phyloP scores from a whole-genome alignment of 2,329 filamentous ascomycete species.

The Alternaria novae-zelandiae region DNA sequence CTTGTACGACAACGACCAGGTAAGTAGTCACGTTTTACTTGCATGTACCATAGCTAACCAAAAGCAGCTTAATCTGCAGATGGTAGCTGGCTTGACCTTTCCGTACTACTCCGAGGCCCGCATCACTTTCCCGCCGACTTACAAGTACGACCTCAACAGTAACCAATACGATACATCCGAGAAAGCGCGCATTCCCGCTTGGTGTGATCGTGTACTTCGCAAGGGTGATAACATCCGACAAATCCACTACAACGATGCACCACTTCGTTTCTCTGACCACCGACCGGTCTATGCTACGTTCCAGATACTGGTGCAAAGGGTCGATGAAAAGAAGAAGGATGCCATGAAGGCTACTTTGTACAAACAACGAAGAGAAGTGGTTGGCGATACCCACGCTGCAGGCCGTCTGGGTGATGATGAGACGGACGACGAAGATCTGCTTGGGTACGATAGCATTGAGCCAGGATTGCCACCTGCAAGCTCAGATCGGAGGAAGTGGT shows the following conservation, averaged over 20 bases:
- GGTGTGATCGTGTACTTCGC: conserved; percentile 92
- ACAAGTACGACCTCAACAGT: conserved; percentile 90
- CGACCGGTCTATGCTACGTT: conserved; percentile 94
- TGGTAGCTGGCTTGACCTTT: conserved; percentile 90
- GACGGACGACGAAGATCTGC: conserved; percentile 77
- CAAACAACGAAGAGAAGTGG: conserved; percentile 66
- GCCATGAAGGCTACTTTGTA: conserved; percentile 78
- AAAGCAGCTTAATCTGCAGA: conserved; percentile 83
- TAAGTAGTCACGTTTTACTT: conserved; percentile 39
- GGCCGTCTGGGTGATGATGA: conserved; percentile 60
- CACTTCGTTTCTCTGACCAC: conserved; percentile 90
- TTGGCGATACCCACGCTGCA: conserved; percentile 68
- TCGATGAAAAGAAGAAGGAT: conserved; percentile 78
- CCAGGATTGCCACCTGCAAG: conserved; percentile 72
- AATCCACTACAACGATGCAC: conserved; percentile 79
- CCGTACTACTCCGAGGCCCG: conserved; percentile 88
- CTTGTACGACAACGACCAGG: conserved; percentile 91
- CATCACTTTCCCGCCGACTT: conserved; percentile 90
- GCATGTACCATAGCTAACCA: conserved; percentile 30
- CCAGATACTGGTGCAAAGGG: conserved; percentile 78
- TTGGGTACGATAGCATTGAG: conserved; percentile 82
- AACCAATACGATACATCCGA: conserved; percentile 94
- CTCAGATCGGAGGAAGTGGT: conserved; percentile 69
- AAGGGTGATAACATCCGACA: conserved; percentile 86
- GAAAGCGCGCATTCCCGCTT: conserved; percentile 92